Base-by-base conservation (phyloP, 495 filamentous ascomycete species). In the Aspergillus campestris region DNA sequence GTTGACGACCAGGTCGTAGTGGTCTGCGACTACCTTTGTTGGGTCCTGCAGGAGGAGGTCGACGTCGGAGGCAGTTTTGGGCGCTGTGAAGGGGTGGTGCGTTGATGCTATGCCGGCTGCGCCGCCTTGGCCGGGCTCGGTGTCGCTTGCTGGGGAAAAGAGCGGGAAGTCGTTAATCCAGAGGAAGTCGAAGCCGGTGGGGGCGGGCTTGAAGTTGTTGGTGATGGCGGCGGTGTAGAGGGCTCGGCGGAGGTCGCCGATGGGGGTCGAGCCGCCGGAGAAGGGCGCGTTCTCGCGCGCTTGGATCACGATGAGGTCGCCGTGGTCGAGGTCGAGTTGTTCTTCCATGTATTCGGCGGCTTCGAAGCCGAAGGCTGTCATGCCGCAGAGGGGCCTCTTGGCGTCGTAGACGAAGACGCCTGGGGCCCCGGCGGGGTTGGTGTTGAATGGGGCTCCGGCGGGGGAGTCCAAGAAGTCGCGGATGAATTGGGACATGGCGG, bases 21-120 rank as follows among this genome's bases (percentile, higher is more conserved):
- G 87, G 58, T 94, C 89, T 1, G 78, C 90, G 32, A 73, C 75
- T 0, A 77, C 89, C 46, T 75, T 65, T 8, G 84, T 71, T 2
- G 92, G 94, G 42, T 88, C 72, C 5, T 77, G 81, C 13, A 75
- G 64, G 8, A 96, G 77, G 2, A 89, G 59, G 35, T 87, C 81
- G 27, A 94, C 78, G 56, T 97, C 94, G 9, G 70, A 67, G 9
- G 74, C 52, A 6, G 79, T 74, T 42, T 83, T 79, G 0, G 94
- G 92, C 0, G 94, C 85, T 3, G 92, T 98, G 64, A 98, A 98
- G 1, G 94, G 92, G 61, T 98, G 92, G 52, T 98, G 92, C 0
- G 91, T 96, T 6, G 92, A 82, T 11, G 81, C 80, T 58, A 97
- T 73, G 4, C 89, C 89, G 0, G 90, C 80, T 8, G 67, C 58